These are phyloP conservation scores for Edaphochlamys debaryana DNA, from an alignment of 139 green algal species.

Conservation along the genomic window DNA sequence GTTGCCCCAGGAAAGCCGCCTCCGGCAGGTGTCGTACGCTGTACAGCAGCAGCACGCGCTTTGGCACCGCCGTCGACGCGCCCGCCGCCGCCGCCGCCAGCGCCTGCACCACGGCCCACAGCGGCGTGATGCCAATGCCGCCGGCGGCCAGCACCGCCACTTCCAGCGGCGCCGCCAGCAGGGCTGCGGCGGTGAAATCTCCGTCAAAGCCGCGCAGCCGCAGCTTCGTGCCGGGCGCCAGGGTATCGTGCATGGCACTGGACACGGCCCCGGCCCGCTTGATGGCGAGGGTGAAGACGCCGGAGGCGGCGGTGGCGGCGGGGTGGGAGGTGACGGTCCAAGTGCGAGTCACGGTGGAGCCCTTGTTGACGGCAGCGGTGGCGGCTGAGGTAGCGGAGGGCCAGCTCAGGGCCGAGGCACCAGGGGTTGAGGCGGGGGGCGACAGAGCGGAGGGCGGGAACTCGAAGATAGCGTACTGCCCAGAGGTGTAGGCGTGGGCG, in stretches of 20 bases:
- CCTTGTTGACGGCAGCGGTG: neutral
- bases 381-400: too few relatives aligned
- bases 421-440: too few relatives aligned
- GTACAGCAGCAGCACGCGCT: neutral
- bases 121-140: constrained; percentile 52
- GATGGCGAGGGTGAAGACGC: constrained; percentile 50
- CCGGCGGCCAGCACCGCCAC: constrained; percentile 44
- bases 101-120: constrained; percentile 37
- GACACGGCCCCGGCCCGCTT: constrained; percentile 46
- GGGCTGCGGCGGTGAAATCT: constrained; percentile 24
- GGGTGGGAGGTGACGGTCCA: constrained; percentile 53
- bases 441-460: neutral
- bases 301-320: neutral
- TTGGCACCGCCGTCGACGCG: too few relatives aligned
- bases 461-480: constrained; percentile 46
- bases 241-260: constrained; percentile 36
- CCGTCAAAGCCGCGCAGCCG: constrained; percentile 28
- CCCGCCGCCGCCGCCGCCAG: too few relatives aligned
- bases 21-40: neutral
- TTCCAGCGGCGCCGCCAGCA: neutral
- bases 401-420: too few relatives aligned
- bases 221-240: constrained; percentile 7
- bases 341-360: constrained; percentile 6
- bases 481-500: neutral
- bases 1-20: neutral